Evolutionary conservation across 2,329 filamentous ascomycete species (phyloP), one percentile per base, ranked within the genome.

Genomic region (Colletotrichum sidae): DNA sequence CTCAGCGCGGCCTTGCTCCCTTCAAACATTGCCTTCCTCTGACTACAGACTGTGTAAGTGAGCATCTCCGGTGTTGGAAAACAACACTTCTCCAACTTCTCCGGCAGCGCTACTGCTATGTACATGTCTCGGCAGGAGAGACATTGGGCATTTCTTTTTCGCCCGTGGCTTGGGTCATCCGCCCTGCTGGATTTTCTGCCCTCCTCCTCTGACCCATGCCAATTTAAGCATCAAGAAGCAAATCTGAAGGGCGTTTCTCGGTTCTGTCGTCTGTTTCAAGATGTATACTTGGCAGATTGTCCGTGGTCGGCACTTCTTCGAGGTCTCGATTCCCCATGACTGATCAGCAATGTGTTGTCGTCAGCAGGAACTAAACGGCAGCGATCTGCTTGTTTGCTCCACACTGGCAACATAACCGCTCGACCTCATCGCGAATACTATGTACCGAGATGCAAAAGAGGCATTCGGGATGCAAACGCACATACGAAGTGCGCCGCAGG

Each of bases 81-180:
- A 25, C 25, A 25, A 25, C 25, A 25, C 25, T 4, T 25, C 4
- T 25, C 25, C 25, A 5, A 25, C 25, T 25, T 25, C 25, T 25
- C 25, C 25, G 25, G 25, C 25, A 25, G 25, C 25, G 25, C 25
- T 25, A 25, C 4, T 25, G 1, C 3, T 25, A 25, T 1, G 25
- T 25, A 25, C 25, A 25, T 25, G 5, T 4, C 25, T 25, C 25
- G 4, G 25, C 25, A 25, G 25, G 25, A 25, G 25, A 25, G 25
- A 25, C 25, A 25, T 25, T 25, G 25, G 46, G 10, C 46, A 25
- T 55, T 61, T 61, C 45, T 55, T 65, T 61, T 56, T 61, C 12
- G 33, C 33, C 35, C 4, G 37, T 65, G 62, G 58, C 62, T 62
- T 62, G 35, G 47, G 52, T 65, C 53, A 57, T 10, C 63, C 51